These are phyloP conservation scores for Monilinia laxa DNA, from an alignment of 2,329 filamentous ascomycete species.

Conservation along the genomic window DNA sequence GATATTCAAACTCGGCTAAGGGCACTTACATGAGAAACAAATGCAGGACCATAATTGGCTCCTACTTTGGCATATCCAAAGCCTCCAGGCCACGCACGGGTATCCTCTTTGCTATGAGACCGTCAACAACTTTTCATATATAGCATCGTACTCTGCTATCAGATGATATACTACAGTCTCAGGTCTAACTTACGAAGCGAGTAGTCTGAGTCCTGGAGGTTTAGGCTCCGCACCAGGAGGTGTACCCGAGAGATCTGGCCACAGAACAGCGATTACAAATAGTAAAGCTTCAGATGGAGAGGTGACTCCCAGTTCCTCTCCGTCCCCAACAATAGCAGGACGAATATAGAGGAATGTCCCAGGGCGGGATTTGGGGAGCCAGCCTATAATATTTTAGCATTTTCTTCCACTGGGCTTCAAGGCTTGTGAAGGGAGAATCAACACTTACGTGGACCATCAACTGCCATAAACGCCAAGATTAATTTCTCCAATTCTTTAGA, in stretches of 20 bases:
- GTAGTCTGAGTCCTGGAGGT: slow-evolving; percentile 63
- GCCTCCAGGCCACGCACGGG: slow-evolving; percentile 87
- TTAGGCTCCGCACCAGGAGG: slow-evolving; percentile 43
- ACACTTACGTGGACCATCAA: too few relatives aligned
- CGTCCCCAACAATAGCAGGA: slow-evolving; percentile 82
- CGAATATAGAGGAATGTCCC: slow-evolving; percentile 80
- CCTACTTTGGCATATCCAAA: slow-evolving; percentile 92
- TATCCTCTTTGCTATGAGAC: slow-evolving; percentile 60
- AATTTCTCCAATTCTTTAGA: too few relatives aligned
- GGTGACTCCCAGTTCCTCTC: slow-evolving; percentile 76
- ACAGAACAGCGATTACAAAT: slow-evolving; percentile 70
- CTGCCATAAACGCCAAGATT: too few relatives aligned
- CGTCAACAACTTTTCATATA: not conserved
- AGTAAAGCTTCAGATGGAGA: slow-evolving; percentile 78
- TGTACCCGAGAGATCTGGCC: slow-evolving; percentile 43
- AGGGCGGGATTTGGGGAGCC: slow-evolving; percentile 69
- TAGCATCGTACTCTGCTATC: too few relatives aligned
- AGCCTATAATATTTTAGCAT: slow-evolving; percentile 48
- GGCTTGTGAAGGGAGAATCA: too few relatives aligned
- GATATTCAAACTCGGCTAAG: not conserved
- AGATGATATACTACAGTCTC: too few relatives aligned
- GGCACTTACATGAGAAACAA: slow-evolving; percentile 55
- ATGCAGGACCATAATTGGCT: slow-evolving; percentile 85
- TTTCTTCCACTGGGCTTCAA: not conserved
- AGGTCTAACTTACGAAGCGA: slow-evolving; percentile 56